Evolutionary conservation across 495 filamentous ascomycete genomes (phyloP).

Genomic region (Hypoxylon perforatum): DNA sequence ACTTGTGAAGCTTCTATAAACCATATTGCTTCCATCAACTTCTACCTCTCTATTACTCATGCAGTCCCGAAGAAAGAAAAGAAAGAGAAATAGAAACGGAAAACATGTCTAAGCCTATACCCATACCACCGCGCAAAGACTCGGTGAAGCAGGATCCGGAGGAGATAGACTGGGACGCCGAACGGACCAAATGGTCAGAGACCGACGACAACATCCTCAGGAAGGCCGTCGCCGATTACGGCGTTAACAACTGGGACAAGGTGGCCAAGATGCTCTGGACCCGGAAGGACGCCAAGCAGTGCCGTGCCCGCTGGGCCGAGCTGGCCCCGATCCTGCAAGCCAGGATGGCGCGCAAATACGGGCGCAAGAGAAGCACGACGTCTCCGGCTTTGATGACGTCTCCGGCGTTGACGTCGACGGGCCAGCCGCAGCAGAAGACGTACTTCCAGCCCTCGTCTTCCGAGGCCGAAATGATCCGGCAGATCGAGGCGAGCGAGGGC

Average conservation of each 20-base stretch:
- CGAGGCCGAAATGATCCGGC: too few species aligned
- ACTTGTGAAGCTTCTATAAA: too few species aligned
- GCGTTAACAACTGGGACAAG: constrained; percentile 32
- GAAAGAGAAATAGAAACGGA: too few species aligned
- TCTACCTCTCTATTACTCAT: too few species aligned
- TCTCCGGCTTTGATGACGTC: constrained; percentile 12
- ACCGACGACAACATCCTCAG: constrained; percentile 36
- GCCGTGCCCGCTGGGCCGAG: constrained; percentile 26
- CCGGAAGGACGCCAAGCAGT: constrained; percentile 22
- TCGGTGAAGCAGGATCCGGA: too few species aligned
- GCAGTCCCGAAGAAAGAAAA: too few species aligned
- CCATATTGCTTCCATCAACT: too few species aligned
- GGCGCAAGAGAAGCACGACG: neutral
- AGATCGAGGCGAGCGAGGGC: too few species aligned
- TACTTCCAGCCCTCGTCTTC: too few species aligned
- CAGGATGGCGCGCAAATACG: neutral
- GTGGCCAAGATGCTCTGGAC: constrained; percentile 31
- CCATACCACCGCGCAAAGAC: too few species aligned
- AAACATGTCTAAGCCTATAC: too few species aligned
- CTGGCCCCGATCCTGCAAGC: constrained; percentile 21
- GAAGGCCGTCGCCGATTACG: constrained; percentile 25
- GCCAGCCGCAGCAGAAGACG: neutral
- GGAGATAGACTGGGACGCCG: too few species aligned
- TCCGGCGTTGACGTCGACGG: neutral
- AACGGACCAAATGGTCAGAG: constrained; percentile 28